phyloP scores from a whole-genome alignment of 352 stramenopile species.

The Globisporangium cystogenes region DNA sequence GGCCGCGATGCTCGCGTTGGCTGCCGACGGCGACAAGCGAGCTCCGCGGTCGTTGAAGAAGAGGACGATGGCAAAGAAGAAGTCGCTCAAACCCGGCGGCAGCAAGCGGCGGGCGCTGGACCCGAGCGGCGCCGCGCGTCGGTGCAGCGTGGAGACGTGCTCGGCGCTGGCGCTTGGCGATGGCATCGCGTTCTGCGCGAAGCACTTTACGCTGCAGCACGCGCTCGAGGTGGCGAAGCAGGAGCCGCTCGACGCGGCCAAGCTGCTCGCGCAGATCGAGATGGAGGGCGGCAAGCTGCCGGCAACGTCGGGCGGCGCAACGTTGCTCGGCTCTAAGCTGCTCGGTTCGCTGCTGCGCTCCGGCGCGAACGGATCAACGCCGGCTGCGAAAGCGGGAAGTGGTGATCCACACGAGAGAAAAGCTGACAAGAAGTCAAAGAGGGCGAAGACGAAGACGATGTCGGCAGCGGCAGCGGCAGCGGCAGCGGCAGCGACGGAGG shows the following conservation, averaged over 20 bases:
- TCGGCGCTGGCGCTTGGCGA: slow-evolving; percentile 18
- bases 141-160: slow-evolving; percentile 33
- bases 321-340: slow-evolving; percentile 7
- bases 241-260: slow-evolving; percentile 55
- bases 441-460: neutral
- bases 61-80: slow-evolving; percentile 30
- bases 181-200: slow-evolving; percentile 31
- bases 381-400: neutral
- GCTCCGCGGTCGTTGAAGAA: slow-evolving; percentile 14
- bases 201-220: slow-evolving; percentile 63
- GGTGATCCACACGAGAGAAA: too few relatives aligned
- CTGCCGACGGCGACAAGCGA: slow-evolving; percentile 9
- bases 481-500: neutral
- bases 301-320: neutral
- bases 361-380: neutral
- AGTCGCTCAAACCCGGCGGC: slow-evolving; percentile 3
- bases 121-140: slow-evolving; percentile 7
- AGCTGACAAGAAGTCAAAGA: neutral
- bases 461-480: neutral
- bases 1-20: slow-evolving; percentile 23
- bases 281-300: slow-evolving; percentile 10
- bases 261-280: slow-evolving; percentile 45
- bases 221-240: slow-evolving; percentile 49
- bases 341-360: slow-evolving; percentile 10
- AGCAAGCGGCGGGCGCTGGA: slow-evolving; percentile 3